A percentile compares a stretch with the other conserved stretches of the same genome.
Evolutionary conservation across 2,329 filamentous ascomycete genomes (phyloP).

Genomic region (Aspergillus fijiensis): DNA sequence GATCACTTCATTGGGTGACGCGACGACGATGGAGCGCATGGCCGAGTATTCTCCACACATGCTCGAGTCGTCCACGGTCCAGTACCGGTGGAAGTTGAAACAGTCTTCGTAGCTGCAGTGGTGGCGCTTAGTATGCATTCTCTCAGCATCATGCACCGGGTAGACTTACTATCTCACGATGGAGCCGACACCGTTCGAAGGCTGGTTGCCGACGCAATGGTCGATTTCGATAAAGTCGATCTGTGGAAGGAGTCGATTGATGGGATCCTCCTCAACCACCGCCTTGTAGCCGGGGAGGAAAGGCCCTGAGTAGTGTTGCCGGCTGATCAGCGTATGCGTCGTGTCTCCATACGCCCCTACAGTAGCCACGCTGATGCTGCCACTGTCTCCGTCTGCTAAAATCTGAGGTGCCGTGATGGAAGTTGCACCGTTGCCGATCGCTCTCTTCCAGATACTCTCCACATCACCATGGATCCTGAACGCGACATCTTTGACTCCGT

Average conservation of each 20-base stretch:
- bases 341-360: constrained; percentile 88
- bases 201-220: constrained; percentile 93
- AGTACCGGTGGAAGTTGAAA: constrained; percentile 90
- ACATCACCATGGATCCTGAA: constrained; percentile 80
- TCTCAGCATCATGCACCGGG: not conserved
- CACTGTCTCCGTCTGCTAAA: constrained; percentile 49
- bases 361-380: constrained; percentile 67
- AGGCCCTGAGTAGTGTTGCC: constrained; percentile 63
- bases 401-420: constrained; percentile 62
- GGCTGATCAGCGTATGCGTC: constrained; percentile 79
- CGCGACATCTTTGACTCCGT: constrained; percentile 88
- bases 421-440: constrained; percentile 65
- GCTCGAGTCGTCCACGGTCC: constrained; percentile 85
- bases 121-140: constrained; percentile 15
- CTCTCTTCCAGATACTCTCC: constrained; percentile 68
- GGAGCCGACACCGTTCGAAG: constrained; percentile 75
- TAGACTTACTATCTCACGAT: constrained; percentile 53
- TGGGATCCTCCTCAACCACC: constrained; percentile 46
- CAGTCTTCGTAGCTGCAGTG: constrained; percentile 69
- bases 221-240: constrained; percentile 76
- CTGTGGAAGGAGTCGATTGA: constrained; percentile 53
- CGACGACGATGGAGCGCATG: constrained; percentile 82
- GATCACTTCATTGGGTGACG: constrained; percentile 74
- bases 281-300: constrained; percentile 77
- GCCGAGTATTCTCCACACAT: constrained; percentile 89